A percentile compares a stretch with the other conserved stretches of the same genome.
phyloP scores from a whole-genome alignment of 1,284 basidiomycete species.

The Cutaneotrichosporon sp. region DNA sequence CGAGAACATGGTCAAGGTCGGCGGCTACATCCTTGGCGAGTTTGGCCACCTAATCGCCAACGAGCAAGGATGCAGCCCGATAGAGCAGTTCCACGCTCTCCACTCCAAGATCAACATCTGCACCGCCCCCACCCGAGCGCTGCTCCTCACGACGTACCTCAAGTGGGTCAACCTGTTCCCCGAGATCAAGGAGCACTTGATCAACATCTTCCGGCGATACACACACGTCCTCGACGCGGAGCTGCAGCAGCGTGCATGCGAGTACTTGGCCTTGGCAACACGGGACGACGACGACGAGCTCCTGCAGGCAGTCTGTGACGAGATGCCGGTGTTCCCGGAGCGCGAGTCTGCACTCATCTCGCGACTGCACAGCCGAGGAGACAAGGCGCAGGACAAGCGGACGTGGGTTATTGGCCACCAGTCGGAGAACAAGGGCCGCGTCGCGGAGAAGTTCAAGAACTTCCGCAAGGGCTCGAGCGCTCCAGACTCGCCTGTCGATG shows the following conservation, averaged over 20 bases:
- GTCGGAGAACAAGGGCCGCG: constrained; percentile 78
- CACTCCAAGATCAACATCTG: constrained; percentile 97
- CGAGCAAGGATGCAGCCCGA: constrained; percentile 85
- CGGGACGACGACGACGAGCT: constrained; percentile 86
- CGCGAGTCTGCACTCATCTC: constrained; percentile 86
- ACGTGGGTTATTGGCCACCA: constrained; percentile 96
- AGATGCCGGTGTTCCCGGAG: constrained; percentile 98
- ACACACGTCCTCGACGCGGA: constrained; percentile 97
- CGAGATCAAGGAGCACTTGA: constrained; percentile 90
- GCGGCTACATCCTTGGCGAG: constrained; percentile 97
- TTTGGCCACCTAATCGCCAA: constrained; percentile 91
- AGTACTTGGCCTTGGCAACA: constrained; percentile 83
- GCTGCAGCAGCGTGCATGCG: constrained; percentile 96
- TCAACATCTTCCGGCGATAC: constrained; percentile 97
- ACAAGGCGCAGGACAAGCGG: constrained; percentile 86
- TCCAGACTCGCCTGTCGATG: constrained; percentile 10
- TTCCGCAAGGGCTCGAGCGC: constrained; percentile 42
- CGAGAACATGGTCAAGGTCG: constrained; percentile 96
- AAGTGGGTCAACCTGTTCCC: constrained; percentile 97
- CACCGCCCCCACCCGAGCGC: constrained; percentile 84
- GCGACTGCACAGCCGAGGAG: constrained; percentile 82
- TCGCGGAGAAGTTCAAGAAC: constrained; percentile 60
- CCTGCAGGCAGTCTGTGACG: constrained; percentile 92
- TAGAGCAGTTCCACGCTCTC: constrained; percentile 91
- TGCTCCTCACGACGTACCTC: constrained; percentile 95